Evolutionary conservation across 73 alveolate species (phyloP), one percentile per base, ranked within the genome.

Genomic region (Uronychia setigera): DNA sequence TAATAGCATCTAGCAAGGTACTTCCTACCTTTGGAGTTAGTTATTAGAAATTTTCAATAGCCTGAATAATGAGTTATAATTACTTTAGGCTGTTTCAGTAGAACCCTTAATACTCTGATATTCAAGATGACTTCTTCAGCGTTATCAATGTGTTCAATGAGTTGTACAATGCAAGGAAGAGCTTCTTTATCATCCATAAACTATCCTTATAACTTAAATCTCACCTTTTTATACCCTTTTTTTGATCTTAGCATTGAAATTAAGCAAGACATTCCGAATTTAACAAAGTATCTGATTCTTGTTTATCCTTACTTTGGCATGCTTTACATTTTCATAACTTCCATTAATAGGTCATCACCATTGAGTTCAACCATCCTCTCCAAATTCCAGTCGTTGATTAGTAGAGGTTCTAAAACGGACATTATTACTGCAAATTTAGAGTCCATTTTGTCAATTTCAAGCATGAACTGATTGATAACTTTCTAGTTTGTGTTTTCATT

Each of bases 371-470:
- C 11, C 26, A 80, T 80, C 79, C 74, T 86, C 74, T 85, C 93
- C 26, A 91, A 79, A 58, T 91, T 91, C 33, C 59, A 31, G 76
- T 91, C 92, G 59, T 91, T 91, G 28, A 91, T 80, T 19, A 85
- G 81, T 59, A 91, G 80, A 1, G 93, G 93, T 78, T 91, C 96
- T n/a, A 91, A 35, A 1, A 91, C 75, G 58, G 88, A 67, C 19
- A 83, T 85, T 35, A 91, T 59, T 46, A 91, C 30, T 0, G 89
- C 78, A 27, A 82, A 32, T 31, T 67, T 82, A 29, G 35, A 74
- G 31, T 82, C 89, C 11, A 67, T 5, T 67, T 76, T 76, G 59
- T 28, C 81, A 76, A 13, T 5, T 28, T 76, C 59, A 29, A 28
- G 19, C 81, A 76, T 76, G 79, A 67, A 67, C 28, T 78, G 32